Conservation (phyloP, 257 asterid species). For the Solanum rostratum region DNA sequence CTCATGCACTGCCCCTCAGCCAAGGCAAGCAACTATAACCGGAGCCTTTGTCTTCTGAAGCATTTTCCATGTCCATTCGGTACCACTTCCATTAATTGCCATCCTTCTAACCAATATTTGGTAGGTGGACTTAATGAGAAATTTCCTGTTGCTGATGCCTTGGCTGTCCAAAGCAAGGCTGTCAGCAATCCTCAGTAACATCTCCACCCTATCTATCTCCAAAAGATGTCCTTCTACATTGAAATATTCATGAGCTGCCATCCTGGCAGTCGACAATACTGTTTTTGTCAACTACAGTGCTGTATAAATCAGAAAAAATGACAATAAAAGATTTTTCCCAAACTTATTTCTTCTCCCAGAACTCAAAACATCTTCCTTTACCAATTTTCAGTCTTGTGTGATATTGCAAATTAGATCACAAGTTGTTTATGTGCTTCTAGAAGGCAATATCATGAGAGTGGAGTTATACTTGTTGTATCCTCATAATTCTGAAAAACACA, state of each 20-base stretch:
- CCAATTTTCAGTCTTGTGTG: neutral
- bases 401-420: neutral
- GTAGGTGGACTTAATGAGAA: neutral
- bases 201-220: neutral
- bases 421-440: neutral
- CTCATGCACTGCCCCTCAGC: neutral
- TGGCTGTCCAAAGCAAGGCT: neutral
- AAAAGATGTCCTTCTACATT: neutral
- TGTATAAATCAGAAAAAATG: neutral
- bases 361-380: neutral
- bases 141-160: neutral
- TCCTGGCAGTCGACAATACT: neutral
- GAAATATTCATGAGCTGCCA: neutral
- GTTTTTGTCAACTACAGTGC: neutral
- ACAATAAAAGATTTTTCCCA: neutral
- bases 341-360: neutral
- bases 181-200: neutral
- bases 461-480: neutral
- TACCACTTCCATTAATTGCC: neutral
- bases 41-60: neutral
- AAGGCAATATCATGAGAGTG: neutral
- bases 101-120: neutral
- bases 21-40: neutral
- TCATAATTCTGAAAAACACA: neutral
- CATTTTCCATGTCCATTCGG: neutral